Evolutionary conservation across 805 yeast genomes (phyloP).

Genomic region (Starmerella scarabaei): DNA sequence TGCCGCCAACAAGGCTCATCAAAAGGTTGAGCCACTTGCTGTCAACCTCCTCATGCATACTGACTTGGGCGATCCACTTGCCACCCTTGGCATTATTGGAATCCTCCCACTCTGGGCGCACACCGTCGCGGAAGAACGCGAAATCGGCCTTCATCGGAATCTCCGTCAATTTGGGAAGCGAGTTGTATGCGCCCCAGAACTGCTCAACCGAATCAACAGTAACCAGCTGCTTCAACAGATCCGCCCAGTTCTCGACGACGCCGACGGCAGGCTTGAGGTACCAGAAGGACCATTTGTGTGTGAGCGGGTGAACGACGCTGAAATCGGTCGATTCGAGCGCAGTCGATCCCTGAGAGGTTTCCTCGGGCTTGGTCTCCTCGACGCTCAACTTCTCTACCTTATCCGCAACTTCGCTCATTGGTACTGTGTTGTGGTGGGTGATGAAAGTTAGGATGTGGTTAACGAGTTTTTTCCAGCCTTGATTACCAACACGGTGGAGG

Average conservation of each 20-base stretch:
- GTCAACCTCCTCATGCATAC: constrained; percentile 44
- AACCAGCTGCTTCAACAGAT: constrained; percentile 82
- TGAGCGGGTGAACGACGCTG: constrained; percentile 75
- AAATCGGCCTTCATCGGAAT: constrained; percentile 87
- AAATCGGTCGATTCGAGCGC: constrained; percentile 47
- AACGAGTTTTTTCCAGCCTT: neutral
- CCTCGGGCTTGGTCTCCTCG: constrained; percentile 21
- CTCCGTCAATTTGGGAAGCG: constrained; percentile 82
- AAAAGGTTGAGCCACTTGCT: constrained; percentile 68
- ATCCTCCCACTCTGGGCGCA: constrained; percentile 99
- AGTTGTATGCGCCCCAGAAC: constrained; percentile 95
- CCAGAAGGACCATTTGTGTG: constrained; percentile 92
- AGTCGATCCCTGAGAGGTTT: constrained; percentile 30
- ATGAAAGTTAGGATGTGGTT: neutral
- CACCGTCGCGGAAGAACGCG: constrained; percentile 84
- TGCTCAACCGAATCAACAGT: constrained; percentile 92
- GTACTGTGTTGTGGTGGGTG: neutral
- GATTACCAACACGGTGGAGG: constrained; percentile 1
- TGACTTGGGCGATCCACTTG: constrained; percentile 74
- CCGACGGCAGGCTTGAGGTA: constrained; percentile 85
- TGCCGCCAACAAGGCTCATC: constrained; percentile 87
- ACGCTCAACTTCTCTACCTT: constrained; percentile 20
- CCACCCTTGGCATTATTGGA: constrained; percentile 78
- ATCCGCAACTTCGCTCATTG: constrained; percentile 12
- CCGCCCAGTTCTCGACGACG: constrained; percentile 72